Evolutionary conservation across 2,329 filamentous ascomycete genomes (phyloP), one percentile per base, ranked within the genome.

Genomic region (Microcyclosporella mali): DNA sequence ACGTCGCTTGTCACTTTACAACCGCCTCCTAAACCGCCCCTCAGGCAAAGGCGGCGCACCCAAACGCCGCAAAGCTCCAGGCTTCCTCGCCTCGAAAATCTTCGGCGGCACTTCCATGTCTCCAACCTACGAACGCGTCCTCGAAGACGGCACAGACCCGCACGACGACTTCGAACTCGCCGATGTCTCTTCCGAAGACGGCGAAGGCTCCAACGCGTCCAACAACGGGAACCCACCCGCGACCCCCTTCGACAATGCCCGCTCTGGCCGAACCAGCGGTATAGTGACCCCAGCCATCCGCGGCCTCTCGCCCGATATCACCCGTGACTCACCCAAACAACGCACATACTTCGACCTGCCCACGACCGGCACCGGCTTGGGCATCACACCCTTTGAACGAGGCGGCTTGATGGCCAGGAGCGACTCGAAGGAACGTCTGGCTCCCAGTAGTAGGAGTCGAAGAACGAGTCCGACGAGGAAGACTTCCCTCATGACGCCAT

Each of bases 391-490:
- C 8, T 75, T 78, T 52, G 76, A 78, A 42, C 67, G 88, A 30
- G 81, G 78, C 35, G 89, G 89, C 1, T 63, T 95, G 50, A 81
- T 86, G 41, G 78, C 88, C 2, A 73, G 90, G 53, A 94, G 86
- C 0, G 90, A 95, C 61, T 94, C 88, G 61, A 74, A 88, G 40
- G 92, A 97, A 60, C 75, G 86, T 45, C 66, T 95, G 29, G 72
- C 76, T 12, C 74, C 71, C 7, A 61, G 78, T 11, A 75, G 69
- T 7, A 66, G 64, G 43, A 72, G 70, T 56, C 56, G 70, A 12
- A 60, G 66, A 38, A 68, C 62, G 15, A 74, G 70, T 55, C 75
- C 75, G 10, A 72, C 69, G 37, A 68, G 72, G 39, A 62, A 64
- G 53, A 70, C 66, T 54, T 61, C 62, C 40, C 40, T 63, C 33